Percentiles rank a stretch among this genome's conserved stretches.
Evolutionary conservation across 2,329 filamentous ascomycete species (phyloP).

Genomic region (Pestalotiopsis sp.): DNA sequence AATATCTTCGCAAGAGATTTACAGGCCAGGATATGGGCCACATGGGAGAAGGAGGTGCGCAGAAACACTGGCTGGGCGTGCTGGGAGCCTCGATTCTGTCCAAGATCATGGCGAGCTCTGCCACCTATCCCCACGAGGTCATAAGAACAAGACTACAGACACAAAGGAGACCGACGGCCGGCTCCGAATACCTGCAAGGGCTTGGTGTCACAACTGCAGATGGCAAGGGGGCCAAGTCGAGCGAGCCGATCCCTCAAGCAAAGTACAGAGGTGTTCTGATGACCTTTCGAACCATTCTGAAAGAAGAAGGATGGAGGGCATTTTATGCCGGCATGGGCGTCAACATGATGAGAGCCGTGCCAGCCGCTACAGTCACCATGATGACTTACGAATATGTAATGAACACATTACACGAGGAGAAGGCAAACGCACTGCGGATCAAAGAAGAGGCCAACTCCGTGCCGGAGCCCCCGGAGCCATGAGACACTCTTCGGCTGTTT

Average conservation of each 20-base stretch:
- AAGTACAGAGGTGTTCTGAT: slow-evolving; percentile 79
- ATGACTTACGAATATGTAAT: slow-evolving; percentile 87
- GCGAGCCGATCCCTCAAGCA: slow-evolving; percentile 31
- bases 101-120: slow-evolving; percentile 91
- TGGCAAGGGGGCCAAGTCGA: slow-evolving; percentile 50
- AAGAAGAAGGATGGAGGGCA: slow-evolving; percentile 92
- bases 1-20: slow-evolving; percentile 88
- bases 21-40: slow-evolving; percentile 89
- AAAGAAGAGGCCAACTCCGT: not conserved
- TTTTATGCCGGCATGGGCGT: slow-evolving; percentile 98
- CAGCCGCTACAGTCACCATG: slow-evolving; percentile 96
- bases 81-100: slow-evolving; percentile 88
- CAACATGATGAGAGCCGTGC: slow-evolving; percentile 95
- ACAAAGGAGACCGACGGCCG: slow-evolving; percentile 73
- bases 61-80: slow-evolving; percentile 81
- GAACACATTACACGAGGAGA: slow-evolving; percentile 51
- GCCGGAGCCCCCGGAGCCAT: not conserved
- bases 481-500: not conserved
- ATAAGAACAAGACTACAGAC: slow-evolving; percentile 92
- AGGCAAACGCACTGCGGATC: slow-evolving; percentile 41
- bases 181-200: slow-evolving; percentile 54
- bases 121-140: slow-evolving; percentile 97
- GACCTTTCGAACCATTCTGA: slow-evolving; percentile 83
- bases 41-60: slow-evolving; percentile 56
- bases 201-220: slow-evolving; percentile 47